Evolutionary conservation across 306 rosid genomes (phyloP).

Genomic region (Citrullus colocynthis): DNA sequence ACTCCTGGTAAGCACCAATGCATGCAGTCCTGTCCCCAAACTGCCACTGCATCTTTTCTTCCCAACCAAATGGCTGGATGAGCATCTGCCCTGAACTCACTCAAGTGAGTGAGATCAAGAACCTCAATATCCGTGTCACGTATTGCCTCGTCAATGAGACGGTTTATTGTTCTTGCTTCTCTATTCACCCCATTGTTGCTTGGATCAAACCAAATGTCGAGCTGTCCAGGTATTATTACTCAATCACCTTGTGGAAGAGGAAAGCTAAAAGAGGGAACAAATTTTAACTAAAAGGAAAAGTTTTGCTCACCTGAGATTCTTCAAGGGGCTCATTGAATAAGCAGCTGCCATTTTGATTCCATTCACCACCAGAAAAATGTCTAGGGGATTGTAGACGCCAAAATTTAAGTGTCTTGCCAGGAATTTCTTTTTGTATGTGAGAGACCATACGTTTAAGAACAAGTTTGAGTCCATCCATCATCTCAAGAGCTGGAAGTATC

Average conservation of each 20-base stretch:
- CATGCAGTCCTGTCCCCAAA: conserved; percentile 93
- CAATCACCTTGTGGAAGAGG: conserved; percentile 11
- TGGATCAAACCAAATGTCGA: conserved; percentile 77
- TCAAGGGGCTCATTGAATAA: conserved; percentile 62
- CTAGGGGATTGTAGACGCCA: conserved; percentile 89
- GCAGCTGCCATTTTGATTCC: conserved; percentile 95
- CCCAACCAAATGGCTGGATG: conserved; percentile 92
- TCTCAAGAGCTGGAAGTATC: conserved; percentile 47
- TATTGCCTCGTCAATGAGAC: conserved; percentile 39
- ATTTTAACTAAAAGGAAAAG: background rate
- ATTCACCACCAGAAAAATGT: conserved; percentile 82
- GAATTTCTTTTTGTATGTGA: conserved; percentile 46
- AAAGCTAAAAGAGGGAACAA: background rate
- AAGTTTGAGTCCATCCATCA: conserved; percentile 61
- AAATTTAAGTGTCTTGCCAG: conserved; percentile 47
- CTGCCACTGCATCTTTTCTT: conserved; percentile 62
- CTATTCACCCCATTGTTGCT: conserved; percentile 71
- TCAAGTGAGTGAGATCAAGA: conserved; percentile 58
- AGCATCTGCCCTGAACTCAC: conserved; percentile 82
- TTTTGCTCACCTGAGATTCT: conserved; percentile 45
- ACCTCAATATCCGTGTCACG: conserved; percentile 38
- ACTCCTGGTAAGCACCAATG: conserved; percentile 94
- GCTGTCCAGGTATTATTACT: conserved; percentile 47
- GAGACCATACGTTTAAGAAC: conserved; percentile 46
- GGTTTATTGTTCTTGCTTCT: conserved; percentile 62